Evolutionary conservation across 352 stramenopile genomes (phyloP).

Genomic region (Phytophthora citricola): DNA sequence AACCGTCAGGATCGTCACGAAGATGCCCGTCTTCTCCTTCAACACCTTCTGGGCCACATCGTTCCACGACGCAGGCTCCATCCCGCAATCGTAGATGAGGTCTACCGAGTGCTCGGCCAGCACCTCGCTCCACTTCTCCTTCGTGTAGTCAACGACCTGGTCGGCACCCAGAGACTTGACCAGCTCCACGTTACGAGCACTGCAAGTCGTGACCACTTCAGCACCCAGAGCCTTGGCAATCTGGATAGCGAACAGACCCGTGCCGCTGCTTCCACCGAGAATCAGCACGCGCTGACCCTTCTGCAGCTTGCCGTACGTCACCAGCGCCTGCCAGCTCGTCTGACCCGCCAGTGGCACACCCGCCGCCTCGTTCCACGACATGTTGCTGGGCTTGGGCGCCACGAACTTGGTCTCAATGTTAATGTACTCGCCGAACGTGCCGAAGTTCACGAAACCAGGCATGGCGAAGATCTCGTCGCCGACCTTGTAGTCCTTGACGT

Average conservation of each 20-base stretch:
- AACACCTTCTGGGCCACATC: conserved; percentile 43
- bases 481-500: conserved; percentile 33
- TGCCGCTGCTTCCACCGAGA: conserved; percentile 54
- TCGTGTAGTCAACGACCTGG: conserved; percentile 60
- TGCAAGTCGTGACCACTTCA: conserved; percentile 43
- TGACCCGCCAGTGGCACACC: conserved; percentile 32
- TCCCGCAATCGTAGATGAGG: conserved; percentile 38
- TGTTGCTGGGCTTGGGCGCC: conserved; percentile 44
- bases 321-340: conserved; percentile 46
- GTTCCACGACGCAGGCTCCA: conserved; percentile 40
- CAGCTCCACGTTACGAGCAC: conserved; percentile 50
- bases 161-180: conserved; percentile 56
- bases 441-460: background rate
- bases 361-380: conserved; percentile 48
- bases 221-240: conserved; percentile 56
- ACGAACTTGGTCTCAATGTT: conserved; percentile 34
- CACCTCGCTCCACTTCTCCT: conserved; percentile 50
- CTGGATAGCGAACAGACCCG: conserved; percentile 67
- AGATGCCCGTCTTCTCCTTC: conserved; percentile 45
- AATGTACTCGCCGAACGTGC: conserved; percentile 53
- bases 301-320: conserved; percentile 38
- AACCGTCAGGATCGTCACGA: conserved; percentile 44
- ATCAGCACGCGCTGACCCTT: conserved; percentile 49
- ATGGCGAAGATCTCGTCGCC: conserved; percentile 49
- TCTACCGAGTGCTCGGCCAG: conserved; percentile 40